These are phyloP conservation scores for Endocalyx cinctus DNA, from an alignment of 2,329 filamentous ascomycete species.

Conservation along the genomic window DNA sequence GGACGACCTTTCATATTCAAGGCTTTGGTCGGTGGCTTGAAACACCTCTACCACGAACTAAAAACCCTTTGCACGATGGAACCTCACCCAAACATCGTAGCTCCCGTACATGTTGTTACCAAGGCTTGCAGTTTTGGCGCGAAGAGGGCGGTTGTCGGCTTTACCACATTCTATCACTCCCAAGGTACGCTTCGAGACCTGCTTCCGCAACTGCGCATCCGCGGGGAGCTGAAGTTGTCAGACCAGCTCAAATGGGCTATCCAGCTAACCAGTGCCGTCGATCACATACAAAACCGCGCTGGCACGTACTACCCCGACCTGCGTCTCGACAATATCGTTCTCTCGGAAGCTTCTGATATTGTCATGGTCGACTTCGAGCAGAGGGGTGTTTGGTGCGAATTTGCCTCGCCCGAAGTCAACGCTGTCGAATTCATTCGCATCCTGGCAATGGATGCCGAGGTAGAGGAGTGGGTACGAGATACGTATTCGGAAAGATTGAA, in stretches of 20 bases:
- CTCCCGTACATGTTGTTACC: constrained; percentile 49
- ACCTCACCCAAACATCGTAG: constrained; percentile 47
- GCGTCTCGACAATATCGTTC: constrained; percentile 55
- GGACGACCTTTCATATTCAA: constrained; percentile 50
- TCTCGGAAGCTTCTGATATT: constrained; percentile 41
- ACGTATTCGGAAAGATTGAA: constrained; percentile 39
- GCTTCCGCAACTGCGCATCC: constrained; percentile 46
- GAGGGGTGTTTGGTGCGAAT: constrained; percentile 59
- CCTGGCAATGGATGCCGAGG: constrained; percentile 41
- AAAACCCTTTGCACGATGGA: constrained; percentile 48
- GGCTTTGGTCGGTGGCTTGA: constrained; percentile 51
- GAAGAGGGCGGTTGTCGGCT: constrained; percentile 52
- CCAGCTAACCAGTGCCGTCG: constrained; percentile 47
- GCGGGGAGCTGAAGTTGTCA: constrained; percentile 34
- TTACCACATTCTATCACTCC: constrained; percentile 49
- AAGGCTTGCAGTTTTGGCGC: constrained; percentile 53
- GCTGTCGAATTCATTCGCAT: constrained; percentile 54
- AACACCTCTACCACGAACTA: constrained; percentile 59
- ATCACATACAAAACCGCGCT: constrained; percentile 43
- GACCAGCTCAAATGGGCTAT: constrained; percentile 50
- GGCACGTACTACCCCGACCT: constrained; percentile 53
- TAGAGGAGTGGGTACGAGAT: constrained; percentile 32
- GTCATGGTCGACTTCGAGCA: constrained; percentile 61
- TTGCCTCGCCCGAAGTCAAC: constrained; percentile 56
- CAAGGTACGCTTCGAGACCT: constrained; percentile 52